phyloP scores from a whole-genome alignment of 2,329 filamentous ascomycete genomes.

The Trichophaea hybrida region DNA sequence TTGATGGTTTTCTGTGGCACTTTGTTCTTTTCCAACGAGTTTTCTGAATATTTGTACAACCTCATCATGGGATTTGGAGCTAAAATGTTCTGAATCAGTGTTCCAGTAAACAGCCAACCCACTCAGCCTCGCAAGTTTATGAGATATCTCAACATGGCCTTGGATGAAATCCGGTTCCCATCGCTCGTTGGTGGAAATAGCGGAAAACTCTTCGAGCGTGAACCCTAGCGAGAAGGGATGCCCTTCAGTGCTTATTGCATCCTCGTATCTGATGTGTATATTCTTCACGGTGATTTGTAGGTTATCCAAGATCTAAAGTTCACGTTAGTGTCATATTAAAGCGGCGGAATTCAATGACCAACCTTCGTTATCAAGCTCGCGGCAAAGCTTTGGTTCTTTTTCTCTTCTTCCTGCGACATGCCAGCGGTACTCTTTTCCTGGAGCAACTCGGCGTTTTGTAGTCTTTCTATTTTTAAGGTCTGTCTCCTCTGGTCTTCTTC shows the following conservation, averaged over 20 bases:
- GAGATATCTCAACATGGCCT: constrained; percentile 63
- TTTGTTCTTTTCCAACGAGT: constrained; percentile 53
- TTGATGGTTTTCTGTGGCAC: constrained; percentile 51
- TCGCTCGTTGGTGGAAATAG: constrained; percentile 83
- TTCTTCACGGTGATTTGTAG: constrained; percentile 96
- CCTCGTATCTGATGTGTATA: constrained; percentile 95
- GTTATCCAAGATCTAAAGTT: constrained; percentile 71
- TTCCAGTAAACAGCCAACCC: constrained; percentile 96
- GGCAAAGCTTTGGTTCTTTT: constrained; percentile 96
- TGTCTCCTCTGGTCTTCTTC: constrained; percentile 80
- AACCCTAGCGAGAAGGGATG: constrained; percentile 89
- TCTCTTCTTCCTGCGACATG: constrained; percentile 85
- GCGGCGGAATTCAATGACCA: constrained; percentile 1
- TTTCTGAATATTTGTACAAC: constrained; percentile 62
- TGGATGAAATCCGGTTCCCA: constrained; percentile 97
- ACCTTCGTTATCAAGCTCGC: constrained; percentile 76
- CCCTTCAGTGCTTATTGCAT: constrained; percentile 85
- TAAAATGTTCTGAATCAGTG: constrained; percentile 73
- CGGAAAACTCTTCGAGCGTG: constrained; percentile 91
- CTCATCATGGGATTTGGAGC: constrained; percentile 63
- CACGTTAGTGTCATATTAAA: constrained; percentile 2
- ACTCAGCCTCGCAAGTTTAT: constrained; percentile 85
- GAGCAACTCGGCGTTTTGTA: constrained; percentile 87
- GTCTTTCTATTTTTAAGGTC: constrained; percentile 95
- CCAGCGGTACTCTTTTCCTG: constrained; percentile 88